Base-by-base conservation (phyloP, 768 basidiomycete genomes). In the Boletus insuetus region DNA sequence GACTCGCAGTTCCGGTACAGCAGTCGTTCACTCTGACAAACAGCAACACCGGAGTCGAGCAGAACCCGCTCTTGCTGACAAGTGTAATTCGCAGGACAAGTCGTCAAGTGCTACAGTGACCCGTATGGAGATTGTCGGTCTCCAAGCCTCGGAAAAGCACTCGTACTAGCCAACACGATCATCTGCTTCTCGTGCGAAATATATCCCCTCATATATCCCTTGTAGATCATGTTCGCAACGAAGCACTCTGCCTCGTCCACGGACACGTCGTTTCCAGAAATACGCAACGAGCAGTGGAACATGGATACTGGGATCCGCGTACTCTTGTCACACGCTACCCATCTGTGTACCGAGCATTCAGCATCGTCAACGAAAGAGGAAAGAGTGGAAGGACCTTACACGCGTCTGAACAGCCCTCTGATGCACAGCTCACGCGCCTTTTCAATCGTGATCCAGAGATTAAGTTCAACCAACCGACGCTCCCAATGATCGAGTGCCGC, bases 171-270 rank as follows among this genome's bases (percentile, higher is more conserved):
- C 43, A 98, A 70, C 6, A 99, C 97, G 6, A 98, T 92, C 83
- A 89, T 92, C 75, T 91, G 89, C 71, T 90, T 91, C 67, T 91
- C 91, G 65, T 99, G 97, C 47, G 93, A 94, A 64, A 99, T 94
- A 72, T 98, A 99, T 10, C 97, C 97, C 48, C 90, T 82, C 73
- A 98, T 87, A 69, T 86, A 91, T 19, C 90, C 91, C 74, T 87
- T 91, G 75, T 88, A 94, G 42, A 98, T 90, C 91, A 96, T 89
- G 68, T 95, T 95, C 29, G 94, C 94, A 9, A 97, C 84, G 49
- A 94, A 81, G 70, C 94, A 97, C 71, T 98, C 94, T 3, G 91
- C 91, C 70, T 96, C 94, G 60, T 90, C 94, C 56, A 77, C 67
- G 9, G 84, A 77, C 22, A 90, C 82, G 12, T 85, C 81, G 55